These are phyloP conservation scores for Gossypium anomalum DNA, from an alignment of 345 rosid species.

Conservation along the genomic window DNA sequence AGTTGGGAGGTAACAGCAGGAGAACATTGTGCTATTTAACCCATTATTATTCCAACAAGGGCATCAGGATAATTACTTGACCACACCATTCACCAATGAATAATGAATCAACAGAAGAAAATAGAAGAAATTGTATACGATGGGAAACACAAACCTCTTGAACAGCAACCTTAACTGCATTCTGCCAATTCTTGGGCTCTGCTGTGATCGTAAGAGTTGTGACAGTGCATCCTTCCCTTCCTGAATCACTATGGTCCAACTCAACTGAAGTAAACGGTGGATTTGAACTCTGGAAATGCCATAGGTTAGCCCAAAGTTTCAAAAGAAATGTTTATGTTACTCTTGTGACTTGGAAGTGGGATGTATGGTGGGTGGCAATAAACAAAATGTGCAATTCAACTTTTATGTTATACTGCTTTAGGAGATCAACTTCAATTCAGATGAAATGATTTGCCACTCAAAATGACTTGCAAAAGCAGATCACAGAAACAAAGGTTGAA, in stretches of 20 bases:
- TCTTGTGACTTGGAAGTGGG: background rate
- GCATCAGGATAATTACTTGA: background rate
- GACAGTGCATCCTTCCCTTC: constrained; percentile 99
- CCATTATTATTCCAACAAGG: background rate
- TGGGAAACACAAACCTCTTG: constrained; percentile 66
- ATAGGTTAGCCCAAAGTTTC: constrained; percentile 23
- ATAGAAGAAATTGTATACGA: constrained; percentile 6
- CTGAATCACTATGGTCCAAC: constrained; percentile 99
- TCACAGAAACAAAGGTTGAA: background rate
- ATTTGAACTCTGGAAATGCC: constrained; percentile 83
- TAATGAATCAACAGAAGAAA: constrained; percentile 5
- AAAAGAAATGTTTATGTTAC: constrained; percentile 8
- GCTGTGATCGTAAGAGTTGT: constrained; percentile 98
- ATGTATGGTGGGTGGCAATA: background rate
- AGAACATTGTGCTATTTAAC: background rate
- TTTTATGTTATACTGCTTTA: background rate
- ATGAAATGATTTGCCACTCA: background rate
- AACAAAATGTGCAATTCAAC: background rate
- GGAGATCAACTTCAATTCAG: background rate
- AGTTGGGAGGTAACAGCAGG: background rate
- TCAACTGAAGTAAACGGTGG: constrained; percentile 98
- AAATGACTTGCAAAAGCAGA: background rate
- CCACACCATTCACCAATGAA: background rate
- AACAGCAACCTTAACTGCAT: constrained; percentile 91
- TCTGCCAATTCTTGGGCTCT: constrained; percentile 96